Base-by-base conservation (phyloP, 176 grass and related monocot genomes). In the Cenchrus americanus region DNA sequence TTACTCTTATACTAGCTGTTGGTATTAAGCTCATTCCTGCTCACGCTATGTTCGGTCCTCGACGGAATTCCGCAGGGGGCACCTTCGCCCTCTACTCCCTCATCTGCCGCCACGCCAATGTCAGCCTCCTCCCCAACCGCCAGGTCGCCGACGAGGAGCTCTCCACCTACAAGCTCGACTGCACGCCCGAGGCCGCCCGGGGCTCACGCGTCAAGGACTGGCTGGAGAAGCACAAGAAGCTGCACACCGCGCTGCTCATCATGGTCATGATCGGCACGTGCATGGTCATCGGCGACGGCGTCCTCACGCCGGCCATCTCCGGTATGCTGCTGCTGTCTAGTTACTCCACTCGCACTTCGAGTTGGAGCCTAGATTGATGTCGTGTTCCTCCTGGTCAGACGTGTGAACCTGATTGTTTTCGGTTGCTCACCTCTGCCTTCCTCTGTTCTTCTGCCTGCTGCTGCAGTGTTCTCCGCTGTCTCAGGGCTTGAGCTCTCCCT, bases 201-300 rank as follows among this genome's bases (percentile, higher is more conserved):
- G 71, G 14, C 15, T 92, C 89, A 7, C 82, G 67, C 27, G 63
- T 96, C 82, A 96, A 90, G 77, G 68, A 65, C 10, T 96, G 87
- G 93, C 89, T 99, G 2, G 91, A 99, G 89, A 94, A 81, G 66
- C 73, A 90, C 77, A 89, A 59, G 46, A 87, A 27, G 46, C 80
- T 99, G 87, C 90, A 90, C 67, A 93, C 84, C n/a, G 89, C 87
- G 23, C 85, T 99, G 80, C 83, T 99, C 23, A 78, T 99, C 79
- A 87, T 94, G 77, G 96, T 99, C 21, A 99, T 99, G 96, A 80
- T 99, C 6, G 96, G 96, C 10, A 99, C 96, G 7, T 99, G 96
- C 65, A 96, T 96, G 96, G 89, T 99, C 27, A 99, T 99, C 77
- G 96, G 96, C 15, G 96, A 99, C 50, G 96, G 96, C 69, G 93